These are phyloP conservation scores for Secale cereale DNA, from an alignment of 176 grass and related monocot genomes.

Conservation along the genomic window DNA sequence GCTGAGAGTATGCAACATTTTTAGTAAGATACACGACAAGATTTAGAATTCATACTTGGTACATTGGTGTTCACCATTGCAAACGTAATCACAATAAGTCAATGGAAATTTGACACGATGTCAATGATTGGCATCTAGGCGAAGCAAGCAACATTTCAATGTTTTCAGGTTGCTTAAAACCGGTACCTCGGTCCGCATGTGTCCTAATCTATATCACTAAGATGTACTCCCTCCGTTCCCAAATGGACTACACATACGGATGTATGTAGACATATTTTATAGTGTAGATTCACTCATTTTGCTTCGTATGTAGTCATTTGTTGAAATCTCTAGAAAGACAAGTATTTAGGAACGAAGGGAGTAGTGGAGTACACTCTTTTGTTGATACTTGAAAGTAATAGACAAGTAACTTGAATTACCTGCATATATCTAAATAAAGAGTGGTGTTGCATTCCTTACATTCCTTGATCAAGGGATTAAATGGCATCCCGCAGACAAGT, in stretches of 20 bases:
- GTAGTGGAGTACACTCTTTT: too few species aligned
- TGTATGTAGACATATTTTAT: too few species aligned
- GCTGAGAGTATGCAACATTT: too few species aligned
- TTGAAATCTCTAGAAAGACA: too few species aligned
- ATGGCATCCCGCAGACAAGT: constrained; percentile 90
- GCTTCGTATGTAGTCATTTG: too few species aligned
- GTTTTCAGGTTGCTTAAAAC: background rate
- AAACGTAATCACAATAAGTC: background rate
- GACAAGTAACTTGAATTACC: background rate
- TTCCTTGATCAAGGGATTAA: constrained; percentile 69
- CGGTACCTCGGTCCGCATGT: background rate
- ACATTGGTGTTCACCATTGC: background rate
- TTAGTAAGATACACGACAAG: too few species aligned
- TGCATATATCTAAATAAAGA: background rate
- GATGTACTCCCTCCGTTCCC: too few species aligned
- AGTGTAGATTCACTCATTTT: too few species aligned
- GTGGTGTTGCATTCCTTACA: constrained; percentile 40
- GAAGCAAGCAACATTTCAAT: background rate
- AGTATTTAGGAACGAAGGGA: too few species aligned
- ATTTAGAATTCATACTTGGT: background rate
- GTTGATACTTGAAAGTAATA: background rate
- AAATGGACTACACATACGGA: too few species aligned
- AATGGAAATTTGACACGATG: background rate
- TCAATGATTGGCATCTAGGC: background rate
- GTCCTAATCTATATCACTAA: background rate